Evolutionary conservation across 306 rosid species (phyloP).

Genomic region (Echinosophora koreensis): DNA sequence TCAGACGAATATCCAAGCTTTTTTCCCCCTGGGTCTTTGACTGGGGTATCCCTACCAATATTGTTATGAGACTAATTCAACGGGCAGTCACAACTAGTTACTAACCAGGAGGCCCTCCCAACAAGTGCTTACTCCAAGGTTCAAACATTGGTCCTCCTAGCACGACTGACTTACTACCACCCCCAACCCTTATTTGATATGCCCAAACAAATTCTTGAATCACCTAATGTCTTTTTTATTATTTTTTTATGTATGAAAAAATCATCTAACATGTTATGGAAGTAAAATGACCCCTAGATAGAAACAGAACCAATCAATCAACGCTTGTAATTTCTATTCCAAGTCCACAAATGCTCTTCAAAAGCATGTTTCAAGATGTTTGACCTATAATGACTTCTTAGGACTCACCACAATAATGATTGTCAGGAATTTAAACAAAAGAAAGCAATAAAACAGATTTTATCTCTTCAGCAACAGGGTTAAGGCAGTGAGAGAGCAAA

Average conservation of each 20-base stretch:
- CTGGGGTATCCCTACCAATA: background rate
- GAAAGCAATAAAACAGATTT: constrained; percentile 10
- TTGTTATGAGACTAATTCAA: background rate
- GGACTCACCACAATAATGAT: background rate
- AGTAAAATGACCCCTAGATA: background rate
- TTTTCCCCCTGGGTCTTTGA: too few species aligned
- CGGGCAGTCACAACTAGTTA: background rate
- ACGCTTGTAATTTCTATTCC: background rate
- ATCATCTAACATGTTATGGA: background rate
- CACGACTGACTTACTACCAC: background rate
- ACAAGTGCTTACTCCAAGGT: background rate
- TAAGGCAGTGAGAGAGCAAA: background rate
- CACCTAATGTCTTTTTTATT: background rate
- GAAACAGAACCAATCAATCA: constrained; percentile 16
- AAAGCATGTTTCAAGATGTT: constrained; percentile 20
- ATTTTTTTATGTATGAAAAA: background rate
- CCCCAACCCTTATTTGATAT: background rate
- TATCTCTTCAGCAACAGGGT: background rate
- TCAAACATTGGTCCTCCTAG: background rate
- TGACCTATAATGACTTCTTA: background rate
- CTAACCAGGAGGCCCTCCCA: background rate
- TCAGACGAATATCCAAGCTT: constrained; percentile 2
- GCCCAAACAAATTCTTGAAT: background rate
- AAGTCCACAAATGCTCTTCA: background rate
- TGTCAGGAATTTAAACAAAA: background rate